Conservation (phyloP, 106 monocot genomes). For the Dendrobium huoshanense region DNA sequence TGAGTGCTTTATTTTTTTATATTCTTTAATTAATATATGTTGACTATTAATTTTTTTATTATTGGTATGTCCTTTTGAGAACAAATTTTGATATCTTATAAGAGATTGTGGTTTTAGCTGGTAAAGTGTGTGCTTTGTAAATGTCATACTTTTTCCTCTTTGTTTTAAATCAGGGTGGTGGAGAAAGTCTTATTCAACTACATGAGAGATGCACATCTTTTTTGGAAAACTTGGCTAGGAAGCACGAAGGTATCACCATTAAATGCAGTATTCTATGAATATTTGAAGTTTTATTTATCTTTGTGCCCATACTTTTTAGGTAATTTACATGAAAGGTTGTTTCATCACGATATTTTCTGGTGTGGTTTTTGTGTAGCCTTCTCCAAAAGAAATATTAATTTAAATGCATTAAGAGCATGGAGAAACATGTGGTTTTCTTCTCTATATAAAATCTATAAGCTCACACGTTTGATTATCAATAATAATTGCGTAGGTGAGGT, state of each 20-base stretch:
- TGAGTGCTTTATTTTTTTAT: neutral
- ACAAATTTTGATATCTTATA: neutral
- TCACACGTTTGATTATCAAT: neutral
- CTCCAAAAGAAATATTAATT: neutral
- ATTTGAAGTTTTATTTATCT: neutral
- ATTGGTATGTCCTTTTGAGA: neutral
- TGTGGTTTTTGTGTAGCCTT: neutral
- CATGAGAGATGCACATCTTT: conserved; percentile 61
- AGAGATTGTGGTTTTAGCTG: neutral
- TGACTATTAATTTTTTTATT: neutral
- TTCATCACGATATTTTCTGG: neutral
- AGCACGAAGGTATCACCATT: conserved; percentile 63
- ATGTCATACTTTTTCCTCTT: neutral
- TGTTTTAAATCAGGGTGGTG: conserved; percentile 68
- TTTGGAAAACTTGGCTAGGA: conserved; percentile 65
- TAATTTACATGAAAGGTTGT: neutral
- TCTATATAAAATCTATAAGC: neutral
- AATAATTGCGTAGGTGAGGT: neutral
- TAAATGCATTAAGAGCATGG: neutral
- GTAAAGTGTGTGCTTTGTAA: neutral
- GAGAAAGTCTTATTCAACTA: conserved; percentile 87
- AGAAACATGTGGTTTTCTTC: neutral
- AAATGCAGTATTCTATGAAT: neutral
- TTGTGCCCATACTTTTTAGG: neutral
- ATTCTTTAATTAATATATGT: neutral